These are phyloP conservation scores for Tylopilus sp. DNA, from an alignment of 1,284 basidiomycete species.

Conservation along the genomic window DNA sequence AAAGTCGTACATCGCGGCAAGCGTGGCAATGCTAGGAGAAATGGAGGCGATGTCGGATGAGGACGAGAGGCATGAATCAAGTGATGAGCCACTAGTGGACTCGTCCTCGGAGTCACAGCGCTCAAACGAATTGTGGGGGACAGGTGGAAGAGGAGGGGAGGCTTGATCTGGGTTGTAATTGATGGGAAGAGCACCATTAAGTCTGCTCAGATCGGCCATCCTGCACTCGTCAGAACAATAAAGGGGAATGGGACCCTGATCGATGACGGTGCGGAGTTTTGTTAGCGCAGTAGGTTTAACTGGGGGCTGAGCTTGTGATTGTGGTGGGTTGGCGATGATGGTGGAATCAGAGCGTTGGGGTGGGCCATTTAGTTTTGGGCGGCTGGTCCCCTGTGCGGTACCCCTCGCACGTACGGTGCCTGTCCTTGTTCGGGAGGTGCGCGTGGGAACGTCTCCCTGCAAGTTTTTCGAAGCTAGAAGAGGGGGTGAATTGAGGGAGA, in stretches of 20 bases:
- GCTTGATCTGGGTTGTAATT: constrained; percentile 45
- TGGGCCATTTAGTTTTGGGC: constrained; percentile 51
- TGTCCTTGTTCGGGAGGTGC: constrained; percentile 38
- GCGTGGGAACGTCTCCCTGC: constrained; percentile 20
- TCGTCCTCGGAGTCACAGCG: constrained; percentile 40
- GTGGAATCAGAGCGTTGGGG: constrained; percentile 44
- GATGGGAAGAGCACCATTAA: constrained; percentile 40
- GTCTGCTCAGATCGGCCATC: constrained; percentile 49
- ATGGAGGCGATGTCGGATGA: constrained; percentile 28
- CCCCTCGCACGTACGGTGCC: constrained; percentile 40
- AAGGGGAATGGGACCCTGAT: constrained; percentile 67
- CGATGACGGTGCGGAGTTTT: constrained; percentile 64
- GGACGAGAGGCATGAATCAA: constrained; percentile 38
- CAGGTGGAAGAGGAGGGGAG: constrained; percentile 39
- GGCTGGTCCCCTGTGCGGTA: constrained; percentile 56
- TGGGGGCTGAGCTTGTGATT: constrained; percentile 22
- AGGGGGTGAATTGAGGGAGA: constrained; percentile 18
- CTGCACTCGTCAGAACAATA: constrained; percentile 78
- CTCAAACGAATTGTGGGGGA: constrained; percentile 39
- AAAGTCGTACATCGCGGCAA: constrained; percentile 54
- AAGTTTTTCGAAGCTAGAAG: constrained; percentile 27
- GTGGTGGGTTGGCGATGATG: constrained; percentile 15
- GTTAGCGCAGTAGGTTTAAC: constrained; percentile 33
- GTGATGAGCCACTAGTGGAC: constrained; percentile 38
- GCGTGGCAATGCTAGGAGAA: constrained; percentile 46